Conservation (phyloP, 2,329 filamentous ascomycete genomes). For the Anthostomella pinea region DNA sequence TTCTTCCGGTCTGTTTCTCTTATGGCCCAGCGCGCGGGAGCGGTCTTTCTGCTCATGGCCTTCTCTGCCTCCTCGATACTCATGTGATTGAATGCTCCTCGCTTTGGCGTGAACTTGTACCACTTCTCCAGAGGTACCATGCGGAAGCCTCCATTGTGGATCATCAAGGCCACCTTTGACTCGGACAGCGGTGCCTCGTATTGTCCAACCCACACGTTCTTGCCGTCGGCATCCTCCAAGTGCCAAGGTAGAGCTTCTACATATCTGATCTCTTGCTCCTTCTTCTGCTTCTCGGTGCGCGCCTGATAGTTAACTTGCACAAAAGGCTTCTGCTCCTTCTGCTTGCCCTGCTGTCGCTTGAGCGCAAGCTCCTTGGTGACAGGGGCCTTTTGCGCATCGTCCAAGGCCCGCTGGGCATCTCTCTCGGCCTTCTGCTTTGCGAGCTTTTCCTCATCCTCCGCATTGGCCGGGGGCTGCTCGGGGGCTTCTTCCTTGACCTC, state of each 20-base stretch:
- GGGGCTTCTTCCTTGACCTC: constrained; percentile 58
- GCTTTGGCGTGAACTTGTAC: constrained; percentile 84
- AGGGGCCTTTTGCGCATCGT: constrained; percentile 90
- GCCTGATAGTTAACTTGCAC: constrained; percentile 84
- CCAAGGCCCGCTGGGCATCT: constrained; percentile 80
- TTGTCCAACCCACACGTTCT: constrained; percentile 88
- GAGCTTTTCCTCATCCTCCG: constrained; percentile 59
- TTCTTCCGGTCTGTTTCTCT: constrained; percentile 52
- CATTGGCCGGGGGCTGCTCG: constrained; percentile 46
- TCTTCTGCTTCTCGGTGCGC: constrained; percentile 75
- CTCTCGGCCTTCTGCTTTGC: constrained; percentile 75
- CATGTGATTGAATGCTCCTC: constrained; percentile 68
- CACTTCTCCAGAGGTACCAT: constrained; percentile 94
- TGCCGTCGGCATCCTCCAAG: constrained; percentile 92
- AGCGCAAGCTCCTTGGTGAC: constrained; percentile 58
- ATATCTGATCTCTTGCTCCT: constrained; percentile 70
- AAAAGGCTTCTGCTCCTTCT: constrained; percentile 71
- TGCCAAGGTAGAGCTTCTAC: constrained; percentile 97
- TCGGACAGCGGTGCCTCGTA: constrained; percentile 89
- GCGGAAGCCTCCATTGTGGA: constrained; percentile 67
- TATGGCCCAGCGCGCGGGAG: constrained; percentile 79
- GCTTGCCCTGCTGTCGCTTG: constrained; percentile 40
- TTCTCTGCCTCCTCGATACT: constrained; percentile 83
- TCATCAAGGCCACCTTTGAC: constrained; percentile 75
- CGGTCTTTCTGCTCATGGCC: constrained; percentile 74